Conservation (phyloP, 2,329 filamentous ascomycete genomes). For the Aphanoascus verrucosus region DNA sequence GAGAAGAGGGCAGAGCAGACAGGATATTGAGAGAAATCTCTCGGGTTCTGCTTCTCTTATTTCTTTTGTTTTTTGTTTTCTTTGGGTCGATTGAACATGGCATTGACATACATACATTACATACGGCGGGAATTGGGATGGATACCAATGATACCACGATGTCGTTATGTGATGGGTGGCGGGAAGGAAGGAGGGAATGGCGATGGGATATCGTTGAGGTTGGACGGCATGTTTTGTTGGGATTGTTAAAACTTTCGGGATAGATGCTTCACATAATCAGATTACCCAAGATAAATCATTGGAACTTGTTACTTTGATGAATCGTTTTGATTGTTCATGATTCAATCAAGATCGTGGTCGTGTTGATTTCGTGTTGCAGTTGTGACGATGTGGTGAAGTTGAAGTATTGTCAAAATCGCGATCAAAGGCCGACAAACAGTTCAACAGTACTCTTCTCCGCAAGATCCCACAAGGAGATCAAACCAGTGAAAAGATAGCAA, state of each 20-base stretch:
- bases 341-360: too few species aligned
- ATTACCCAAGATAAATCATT: too few species aligned
- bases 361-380: too few species aligned
- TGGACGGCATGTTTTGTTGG: too few species aligned
- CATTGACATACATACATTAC: neutral
- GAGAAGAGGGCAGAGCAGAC: neutral
- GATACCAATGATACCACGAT: constrained; percentile 1
- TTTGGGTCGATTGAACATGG: neutral
- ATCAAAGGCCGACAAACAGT: too few species aligned
- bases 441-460: constrained; percentile 15
- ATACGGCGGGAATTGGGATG: neutral
- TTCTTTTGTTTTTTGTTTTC: neutral
- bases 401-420: too few species aligned
- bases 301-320: too few species aligned
- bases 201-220: too few species aligned
- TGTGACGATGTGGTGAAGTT: too few species aligned
- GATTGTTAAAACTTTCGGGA: too few species aligned
- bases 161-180: neutral
- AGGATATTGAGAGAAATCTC: constrained; percentile 10
- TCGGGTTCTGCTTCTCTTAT: neutral
- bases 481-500: constrained; percentile 17
- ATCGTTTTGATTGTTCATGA: too few species aligned
- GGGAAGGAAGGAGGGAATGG: neutral
- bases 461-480: constrained; percentile 14
- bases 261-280: too few species aligned